phyloP scores from a whole-genome alignment of 768 basidiomycete species.

The Lentinula sp. region DNA sequence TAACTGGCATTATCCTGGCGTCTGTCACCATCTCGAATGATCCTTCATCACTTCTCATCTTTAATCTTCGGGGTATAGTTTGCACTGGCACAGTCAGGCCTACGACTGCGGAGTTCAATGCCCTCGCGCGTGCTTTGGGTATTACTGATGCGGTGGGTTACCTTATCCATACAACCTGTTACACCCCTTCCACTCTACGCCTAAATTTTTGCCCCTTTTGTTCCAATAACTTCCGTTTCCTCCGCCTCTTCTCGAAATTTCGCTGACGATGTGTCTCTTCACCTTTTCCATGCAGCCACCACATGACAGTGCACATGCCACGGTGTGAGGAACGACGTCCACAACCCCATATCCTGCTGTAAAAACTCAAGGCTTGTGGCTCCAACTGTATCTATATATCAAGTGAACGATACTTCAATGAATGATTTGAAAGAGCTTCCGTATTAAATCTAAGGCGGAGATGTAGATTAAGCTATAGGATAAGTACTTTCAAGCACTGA shows the following conservation, averaged over 20 bases:
- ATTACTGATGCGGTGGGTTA: constrained; percentile 29
- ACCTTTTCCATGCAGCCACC: constrained; percentile 14
- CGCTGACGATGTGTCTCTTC: neutral
- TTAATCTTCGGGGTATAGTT: constrained; percentile 27
- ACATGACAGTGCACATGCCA: constrained; percentile 19
- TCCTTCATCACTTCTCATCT: neutral
- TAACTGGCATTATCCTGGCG: too few relatives aligned
- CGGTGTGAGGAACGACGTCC: constrained; percentile 7
- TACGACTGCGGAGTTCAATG: constrained; percentile 41
- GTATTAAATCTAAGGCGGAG: neutral
- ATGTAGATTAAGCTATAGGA: neutral
- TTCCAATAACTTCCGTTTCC: neutral
- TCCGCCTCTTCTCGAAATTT: neutral
- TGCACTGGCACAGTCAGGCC: constrained; percentile 37
- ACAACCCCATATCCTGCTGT: too few relatives aligned
- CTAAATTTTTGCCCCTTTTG: neutral
- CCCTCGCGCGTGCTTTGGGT: constrained; percentile 36
- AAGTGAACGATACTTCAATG: neutral
- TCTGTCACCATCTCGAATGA: too few relatives aligned
- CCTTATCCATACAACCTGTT: neutral
- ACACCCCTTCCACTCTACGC: too few relatives aligned
- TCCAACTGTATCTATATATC: neutral
- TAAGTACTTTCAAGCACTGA: constrained; percentile 10
- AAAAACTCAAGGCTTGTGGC: neutral
- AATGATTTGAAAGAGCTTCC: too few relatives aligned